Percentiles rank a stretch among this genome's conserved stretches.
These are phyloP conservation scores for Rhodomyrtus psidioides DNA, from an alignment of 441 rosid genomes.

Conservation along the genomic window DNA sequence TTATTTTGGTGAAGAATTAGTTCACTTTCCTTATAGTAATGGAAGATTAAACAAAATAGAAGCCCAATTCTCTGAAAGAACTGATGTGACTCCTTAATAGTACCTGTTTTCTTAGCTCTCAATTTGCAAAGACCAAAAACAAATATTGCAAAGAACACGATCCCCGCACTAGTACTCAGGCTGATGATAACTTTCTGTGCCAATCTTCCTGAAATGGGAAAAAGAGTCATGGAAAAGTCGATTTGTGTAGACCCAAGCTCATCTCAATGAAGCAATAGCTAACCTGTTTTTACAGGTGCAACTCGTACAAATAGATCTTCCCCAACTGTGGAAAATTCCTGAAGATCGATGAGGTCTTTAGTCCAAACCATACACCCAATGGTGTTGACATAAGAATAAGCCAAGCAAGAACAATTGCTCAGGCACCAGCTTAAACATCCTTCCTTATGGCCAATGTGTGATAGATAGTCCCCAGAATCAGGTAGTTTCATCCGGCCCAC, in stretches of 20 bases:
- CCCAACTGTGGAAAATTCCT: neutral
- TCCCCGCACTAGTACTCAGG: neutral
- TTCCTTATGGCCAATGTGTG: no score
- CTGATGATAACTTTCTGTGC: neutral
- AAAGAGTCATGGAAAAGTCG: no score
- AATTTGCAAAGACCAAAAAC: neutral
- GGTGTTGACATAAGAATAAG: rapidly evolving
- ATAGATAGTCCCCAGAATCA: no score
- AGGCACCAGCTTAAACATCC: no score
- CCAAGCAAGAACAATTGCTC: neutral
- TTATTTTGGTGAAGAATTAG: neutral
- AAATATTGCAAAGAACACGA: neutral
- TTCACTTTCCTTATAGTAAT: neutral
- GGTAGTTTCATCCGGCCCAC: no score
- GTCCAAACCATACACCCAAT: neutral
- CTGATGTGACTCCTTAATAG: neutral
- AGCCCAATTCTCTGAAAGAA: neutral
- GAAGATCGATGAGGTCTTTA: neutral
- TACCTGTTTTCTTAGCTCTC: neutral
- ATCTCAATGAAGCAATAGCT: neutral
- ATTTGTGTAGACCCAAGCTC: neutral
- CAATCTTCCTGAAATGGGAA: no score
- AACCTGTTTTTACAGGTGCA: neutral
- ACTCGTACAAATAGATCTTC: neutral
- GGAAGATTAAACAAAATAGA: neutral